Conservation (phyloP, 2,329 filamentous ascomycete genomes). For the Ophiostoma australiae region DNA sequence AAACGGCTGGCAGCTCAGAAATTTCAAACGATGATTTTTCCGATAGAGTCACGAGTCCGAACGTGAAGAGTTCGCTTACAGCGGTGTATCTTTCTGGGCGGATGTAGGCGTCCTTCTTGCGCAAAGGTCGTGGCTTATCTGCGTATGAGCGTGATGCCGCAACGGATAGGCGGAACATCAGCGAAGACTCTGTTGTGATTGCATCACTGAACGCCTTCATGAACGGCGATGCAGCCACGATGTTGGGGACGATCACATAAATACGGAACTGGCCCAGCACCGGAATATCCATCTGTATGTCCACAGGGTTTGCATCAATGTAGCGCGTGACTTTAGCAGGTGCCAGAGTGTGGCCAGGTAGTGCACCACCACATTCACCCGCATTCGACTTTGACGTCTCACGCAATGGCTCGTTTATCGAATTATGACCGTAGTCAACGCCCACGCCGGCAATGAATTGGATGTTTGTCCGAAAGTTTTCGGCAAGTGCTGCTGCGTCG, state of each 20-base stretch:
- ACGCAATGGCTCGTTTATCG: conserved; percentile 40
- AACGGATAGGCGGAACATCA: conserved; percentile 54
- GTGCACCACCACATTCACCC: conserved; percentile 36
- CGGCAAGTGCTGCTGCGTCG: conserved; percentile 53
- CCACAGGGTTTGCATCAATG: conserved; percentile 71
- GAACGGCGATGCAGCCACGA: conserved; percentile 51
- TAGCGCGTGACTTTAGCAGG: conserved; percentile 68
- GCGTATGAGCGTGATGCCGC: conserved; percentile 58
- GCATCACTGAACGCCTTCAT: conserved; percentile 54
- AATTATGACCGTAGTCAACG: conserved; percentile 51
- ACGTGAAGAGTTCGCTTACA: conserved; percentile 65
- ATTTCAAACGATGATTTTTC: conserved; percentile 60
- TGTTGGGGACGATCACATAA: conserved; percentile 62
- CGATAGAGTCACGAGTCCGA: conserved; percentile 61
- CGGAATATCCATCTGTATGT: conserved; percentile 72
- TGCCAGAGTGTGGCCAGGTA: conserved; percentile 52
- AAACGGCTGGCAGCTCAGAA: conserved; percentile 53
- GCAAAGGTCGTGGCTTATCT: conserved; percentile 50
- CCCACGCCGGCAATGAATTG: conserved; percentile 64
- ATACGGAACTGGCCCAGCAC: conserved; percentile 73
- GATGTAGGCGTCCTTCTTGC: conserved; percentile 59
- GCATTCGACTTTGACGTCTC: background rate
- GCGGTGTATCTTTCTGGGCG: conserved; percentile 65
- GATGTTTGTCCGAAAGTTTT: conserved; percentile 61
- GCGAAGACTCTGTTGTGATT: conserved; percentile 46